These are phyloP conservation scores for Umbelopsis sp. DNA, from an alignment of 371 early-diverging fungal species.

Conservation along the genomic window DNA sequence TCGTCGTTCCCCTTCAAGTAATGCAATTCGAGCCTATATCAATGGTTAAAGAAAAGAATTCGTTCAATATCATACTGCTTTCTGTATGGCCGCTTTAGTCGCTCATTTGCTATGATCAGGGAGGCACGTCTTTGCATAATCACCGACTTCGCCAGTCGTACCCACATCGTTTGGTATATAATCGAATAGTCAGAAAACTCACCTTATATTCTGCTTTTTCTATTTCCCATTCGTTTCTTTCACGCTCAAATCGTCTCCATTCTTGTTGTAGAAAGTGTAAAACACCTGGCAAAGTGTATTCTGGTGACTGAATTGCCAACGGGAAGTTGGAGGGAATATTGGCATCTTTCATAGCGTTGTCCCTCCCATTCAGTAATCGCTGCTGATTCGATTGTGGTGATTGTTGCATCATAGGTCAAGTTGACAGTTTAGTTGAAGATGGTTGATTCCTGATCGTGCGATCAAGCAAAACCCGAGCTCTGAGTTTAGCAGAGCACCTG, in stretches of 20 bases:
- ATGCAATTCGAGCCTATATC: slow-evolving; percentile 72
- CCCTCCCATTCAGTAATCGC: background rate
- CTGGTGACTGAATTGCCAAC: slow-evolving; percentile 28
- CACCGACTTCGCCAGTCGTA: no score
- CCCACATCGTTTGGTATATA: no score
- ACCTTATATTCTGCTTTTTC: slow-evolving; percentile 85
- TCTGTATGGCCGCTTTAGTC: no score
- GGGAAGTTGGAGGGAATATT: slow-evolving; percentile 11
- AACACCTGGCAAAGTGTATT: slow-evolving; percentile 82
- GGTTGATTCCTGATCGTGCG: slow-evolving; percentile 4
- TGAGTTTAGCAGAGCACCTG: background rate
- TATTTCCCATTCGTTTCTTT: slow-evolving; percentile 89
- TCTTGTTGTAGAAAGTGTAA: slow-evolving; percentile 84
- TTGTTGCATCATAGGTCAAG: slow-evolving; percentile 7
- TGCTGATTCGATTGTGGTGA: background rate
- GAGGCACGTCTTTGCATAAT: no score
- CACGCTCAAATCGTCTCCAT: slow-evolving; percentile 87
- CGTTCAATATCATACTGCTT: background rate
- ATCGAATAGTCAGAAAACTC: slow-evolving; percentile 8
- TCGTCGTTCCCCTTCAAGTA: slow-evolving; percentile 84
- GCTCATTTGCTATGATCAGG: no score
- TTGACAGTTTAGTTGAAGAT: slow-evolving; percentile 1
- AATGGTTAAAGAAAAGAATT: background rate
- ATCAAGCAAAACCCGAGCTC: background rate
- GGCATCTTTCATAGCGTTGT: background rate